Percentiles rank a stretch among this genome's conserved stretches.
Conservation (phyloP, 805 yeast genomes). For the Saturnispora sekii region DNA sequence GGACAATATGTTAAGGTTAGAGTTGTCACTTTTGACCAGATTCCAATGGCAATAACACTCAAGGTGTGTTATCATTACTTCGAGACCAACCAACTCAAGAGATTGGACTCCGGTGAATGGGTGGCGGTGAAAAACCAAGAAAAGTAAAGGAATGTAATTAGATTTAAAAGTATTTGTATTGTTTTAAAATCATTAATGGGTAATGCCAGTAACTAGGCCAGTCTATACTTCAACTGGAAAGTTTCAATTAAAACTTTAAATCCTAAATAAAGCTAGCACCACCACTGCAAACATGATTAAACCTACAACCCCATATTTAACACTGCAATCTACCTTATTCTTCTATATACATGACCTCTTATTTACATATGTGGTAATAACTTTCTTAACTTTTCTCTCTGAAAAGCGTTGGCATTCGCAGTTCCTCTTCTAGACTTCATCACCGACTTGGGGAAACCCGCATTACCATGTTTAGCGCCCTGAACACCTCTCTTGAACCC, state of each 20-base stretch:
- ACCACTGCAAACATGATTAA: too few species aligned
- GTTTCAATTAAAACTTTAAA: too few species aligned
- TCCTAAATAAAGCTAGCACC: too few species aligned
- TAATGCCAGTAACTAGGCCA: too few species aligned
- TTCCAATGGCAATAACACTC: slow-evolving; percentile 77
- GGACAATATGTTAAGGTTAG: slow-evolving; percentile 74
- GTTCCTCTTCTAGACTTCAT: slow-evolving; percentile 53
- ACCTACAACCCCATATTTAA: too few species aligned
- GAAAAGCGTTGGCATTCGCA: slow-evolving; percentile 43
- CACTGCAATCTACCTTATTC: too few species aligned
- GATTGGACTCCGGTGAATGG: slow-evolving; percentile 44
- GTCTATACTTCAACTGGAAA: too few species aligned
- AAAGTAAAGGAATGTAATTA: too few species aligned
- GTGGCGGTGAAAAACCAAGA: slow-evolving; percentile 25
- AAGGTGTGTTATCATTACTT: slow-evolving; percentile 87
- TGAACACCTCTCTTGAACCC: slow-evolving; percentile 61
- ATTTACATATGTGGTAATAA: slow-evolving; percentile 37
- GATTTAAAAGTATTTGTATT: too few species aligned
- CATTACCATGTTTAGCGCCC: slow-evolving; percentile 89
- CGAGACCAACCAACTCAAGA: slow-evolving; percentile 52
- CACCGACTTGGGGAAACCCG: slow-evolving; percentile 66
- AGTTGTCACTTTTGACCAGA: slow-evolving; percentile 73
- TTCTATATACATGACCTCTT: too few species aligned
- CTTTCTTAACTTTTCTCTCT: slow-evolving; percentile 49
- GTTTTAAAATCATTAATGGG: too few species aligned